Evolutionary conservation across 805 yeast genomes (phyloP).

Genomic region (Hyphopichia homilentoma): DNA sequence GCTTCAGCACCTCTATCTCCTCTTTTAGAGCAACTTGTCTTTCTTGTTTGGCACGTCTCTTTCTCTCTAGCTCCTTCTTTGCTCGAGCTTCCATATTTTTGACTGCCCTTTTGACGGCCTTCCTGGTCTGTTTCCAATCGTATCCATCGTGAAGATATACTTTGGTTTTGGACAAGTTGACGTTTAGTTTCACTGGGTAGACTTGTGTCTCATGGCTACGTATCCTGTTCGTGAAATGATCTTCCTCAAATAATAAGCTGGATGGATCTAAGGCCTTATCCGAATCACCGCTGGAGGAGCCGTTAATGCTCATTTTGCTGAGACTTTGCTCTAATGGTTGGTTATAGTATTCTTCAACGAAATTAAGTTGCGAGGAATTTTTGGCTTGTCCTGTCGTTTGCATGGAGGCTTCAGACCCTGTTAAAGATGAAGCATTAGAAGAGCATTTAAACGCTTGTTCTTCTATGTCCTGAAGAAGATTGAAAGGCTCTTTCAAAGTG

Average conservation of each 20-base stretch:
- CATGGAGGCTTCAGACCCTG: neutral
- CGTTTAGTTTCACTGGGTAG: slow-evolving; percentile 23
- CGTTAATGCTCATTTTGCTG: neutral
- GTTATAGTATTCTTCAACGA: slow-evolving; percentile 19
- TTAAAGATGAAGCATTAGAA: slow-evolving; percentile 17
- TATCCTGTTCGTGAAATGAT: slow-evolving; percentile 15
- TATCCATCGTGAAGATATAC: slow-evolving; percentile 80
- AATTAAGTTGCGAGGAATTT: slow-evolving; percentile 2
- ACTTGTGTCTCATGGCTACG: slow-evolving; percentile 5
- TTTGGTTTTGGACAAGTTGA: slow-evolving; percentile 35
- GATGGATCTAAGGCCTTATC: no score
- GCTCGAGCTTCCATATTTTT: slow-evolving; percentile 55
- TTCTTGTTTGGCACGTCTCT: slow-evolving; percentile 5
- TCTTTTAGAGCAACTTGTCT: neutral
- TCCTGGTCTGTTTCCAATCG: slow-evolving; percentile 82
- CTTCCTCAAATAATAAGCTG: slow-evolving; percentile 22
- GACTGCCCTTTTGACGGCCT: slow-evolving; percentile 61
- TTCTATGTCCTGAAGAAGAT: slow-evolving; percentile 42
- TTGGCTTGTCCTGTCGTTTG: neutral
- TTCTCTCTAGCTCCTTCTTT: slow-evolving; percentile 19
- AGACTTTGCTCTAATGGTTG: neutral
- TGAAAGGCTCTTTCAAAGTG: slow-evolving; percentile 24
- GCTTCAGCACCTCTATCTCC: neutral
- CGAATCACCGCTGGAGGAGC: slow-evolving; percentile 3
- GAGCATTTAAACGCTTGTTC: slow-evolving; percentile 24